Conservation (phyloP, 805 yeast species). For the Ogataea corticis region DNA sequence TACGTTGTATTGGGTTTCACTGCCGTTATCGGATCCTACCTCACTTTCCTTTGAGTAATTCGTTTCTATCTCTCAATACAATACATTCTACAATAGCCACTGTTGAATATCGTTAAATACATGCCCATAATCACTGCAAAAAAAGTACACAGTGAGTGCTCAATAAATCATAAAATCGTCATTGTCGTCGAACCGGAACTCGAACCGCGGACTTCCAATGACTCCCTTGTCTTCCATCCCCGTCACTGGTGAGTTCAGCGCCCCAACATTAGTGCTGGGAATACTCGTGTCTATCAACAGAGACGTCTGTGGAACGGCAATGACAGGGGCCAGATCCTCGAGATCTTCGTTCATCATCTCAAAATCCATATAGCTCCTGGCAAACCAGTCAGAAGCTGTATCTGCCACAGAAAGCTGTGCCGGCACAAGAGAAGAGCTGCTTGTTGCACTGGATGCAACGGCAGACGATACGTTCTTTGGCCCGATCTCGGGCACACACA, state of each 20-base stretch:
- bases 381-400: constrained; percentile 11
- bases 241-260: not conserved
- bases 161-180: constrained; percentile 32
- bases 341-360: constrained; percentile 14
- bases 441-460: constrained; percentile 3
- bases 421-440: constrained; percentile 1
- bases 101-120: constrained; percentile 1
- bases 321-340: constrained; percentile 7
- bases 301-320: constrained; percentile 9
- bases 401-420: constrained; percentile 4
- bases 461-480: not conserved
- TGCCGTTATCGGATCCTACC: constrained; percentile 57
- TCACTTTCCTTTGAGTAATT: constrained; percentile 41
- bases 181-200: constrained; percentile 28
- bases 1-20: constrained; percentile 74
- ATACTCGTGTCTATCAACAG: constrained; percentile 7
- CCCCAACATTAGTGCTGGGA: constrained; percentile 4
- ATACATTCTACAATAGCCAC: constrained; percentile 1
- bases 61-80: not conserved
- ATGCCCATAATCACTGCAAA: constrained; percentile 4
- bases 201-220: constrained; percentile 18
- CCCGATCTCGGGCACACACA: not conserved
- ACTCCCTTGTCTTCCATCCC: constrained; percentile 6
- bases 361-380: constrained; percentile 11
- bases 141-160: constrained; percentile 1